Conservation (phyloP, 1,139 yeast species). For the Lodderomyces pseudojiufengensis region DNA sequence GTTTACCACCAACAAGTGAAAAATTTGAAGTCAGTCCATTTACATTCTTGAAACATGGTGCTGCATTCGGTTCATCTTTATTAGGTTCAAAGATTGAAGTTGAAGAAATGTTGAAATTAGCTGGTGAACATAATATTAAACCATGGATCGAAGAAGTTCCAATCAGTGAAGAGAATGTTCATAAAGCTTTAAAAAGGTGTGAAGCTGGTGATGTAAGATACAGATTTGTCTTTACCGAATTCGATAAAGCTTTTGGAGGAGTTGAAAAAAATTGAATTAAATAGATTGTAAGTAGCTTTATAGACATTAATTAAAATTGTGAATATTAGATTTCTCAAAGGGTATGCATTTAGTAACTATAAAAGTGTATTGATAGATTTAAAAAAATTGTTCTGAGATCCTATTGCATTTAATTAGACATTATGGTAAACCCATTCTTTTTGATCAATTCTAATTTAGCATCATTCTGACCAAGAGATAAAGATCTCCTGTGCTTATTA, state of each 20-base stretch:
- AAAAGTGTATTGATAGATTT: no score
- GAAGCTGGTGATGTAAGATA: slow-evolving; percentile 54
- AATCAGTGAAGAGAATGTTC: slow-evolving; percentile 28
- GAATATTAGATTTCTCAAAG: no score
- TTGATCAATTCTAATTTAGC: slow-evolving; percentile 32
- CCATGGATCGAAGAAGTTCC: slow-evolving; percentile 45
- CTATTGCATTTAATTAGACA: slow-evolving; percentile 12
- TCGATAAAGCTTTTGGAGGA: slow-evolving; percentile 38
- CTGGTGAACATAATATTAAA: slow-evolving; percentile 35
- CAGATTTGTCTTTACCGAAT: slow-evolving; percentile 59
- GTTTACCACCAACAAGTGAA: slow-evolving; percentile 41
- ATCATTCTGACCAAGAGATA: slow-evolving; percentile 40
- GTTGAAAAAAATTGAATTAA: no score
- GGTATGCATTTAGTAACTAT: no score
- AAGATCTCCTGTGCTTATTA: slow-evolving; percentile 31
- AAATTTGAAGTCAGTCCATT: slow-evolving; percentile 25
- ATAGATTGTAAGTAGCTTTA: no score
- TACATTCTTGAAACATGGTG: slow-evolving; percentile 27
- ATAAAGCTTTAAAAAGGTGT: slow-evolving; percentile 29
- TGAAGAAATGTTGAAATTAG: slow-evolving; percentile 35
- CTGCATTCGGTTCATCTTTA: slow-evolving; percentile 29
- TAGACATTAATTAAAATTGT: no score
- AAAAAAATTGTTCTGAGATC: no score
- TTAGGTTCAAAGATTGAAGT: slow-evolving; percentile 40
- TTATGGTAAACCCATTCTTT: slow-evolving; percentile 22